These are phyloP conservation scores for Leccinum pellstonianum DNA, from an alignment of 768 basidiomycete species.

Conservation along the genomic window DNA sequence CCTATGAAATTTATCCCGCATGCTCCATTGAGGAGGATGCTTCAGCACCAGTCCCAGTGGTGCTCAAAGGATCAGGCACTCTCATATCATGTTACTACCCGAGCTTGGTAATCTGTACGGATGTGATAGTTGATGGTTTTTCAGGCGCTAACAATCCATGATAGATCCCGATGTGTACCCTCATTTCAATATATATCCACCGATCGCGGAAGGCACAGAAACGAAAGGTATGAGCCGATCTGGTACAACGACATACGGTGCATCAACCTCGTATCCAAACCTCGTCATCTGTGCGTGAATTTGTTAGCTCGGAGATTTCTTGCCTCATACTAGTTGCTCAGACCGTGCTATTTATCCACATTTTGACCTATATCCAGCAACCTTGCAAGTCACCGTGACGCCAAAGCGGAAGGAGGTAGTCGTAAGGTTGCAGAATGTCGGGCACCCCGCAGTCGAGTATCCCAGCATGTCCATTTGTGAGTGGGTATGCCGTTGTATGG, in stretches of 20 bases:
- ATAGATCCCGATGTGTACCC: conserved; percentile 44
- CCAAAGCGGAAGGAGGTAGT: conserved; percentile 49
- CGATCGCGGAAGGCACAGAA: background rate
- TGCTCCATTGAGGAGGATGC: conserved; percentile 2
- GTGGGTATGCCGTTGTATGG: conserved; percentile 1
- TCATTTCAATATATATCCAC: conserved; percentile 41
- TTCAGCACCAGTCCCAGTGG: conserved; percentile 1
- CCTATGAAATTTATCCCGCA: conserved; percentile 41
- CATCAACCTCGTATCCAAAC: conserved; percentile 10
- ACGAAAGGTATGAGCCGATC: background rate
- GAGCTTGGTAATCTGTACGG: conserved; percentile 37
- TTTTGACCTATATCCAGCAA: conserved; percentile 40
- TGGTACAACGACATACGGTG: background rate
- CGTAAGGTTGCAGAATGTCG: conserved; percentile 5
- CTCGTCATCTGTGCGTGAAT: conserved; percentile 20
- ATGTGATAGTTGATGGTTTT: background rate
- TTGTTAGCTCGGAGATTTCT: background rate
- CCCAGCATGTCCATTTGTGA: conserved; percentile 31
- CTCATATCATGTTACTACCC: conserved; percentile 36
- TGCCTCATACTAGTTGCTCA: conserved; percentile 13
- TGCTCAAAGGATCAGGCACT: background rate
- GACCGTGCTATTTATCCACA: conserved; percentile 44
- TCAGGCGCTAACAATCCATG: conserved; percentile 4
- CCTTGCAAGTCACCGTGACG: conserved; percentile 38
- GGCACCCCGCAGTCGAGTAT: conserved; percentile 18